Percentiles rank a stretch among this genome's conserved stretches.
Conservation (phyloP, 2,329 filamentous ascomycete species). For the Fusarium sterilihyphosum region DNA sequence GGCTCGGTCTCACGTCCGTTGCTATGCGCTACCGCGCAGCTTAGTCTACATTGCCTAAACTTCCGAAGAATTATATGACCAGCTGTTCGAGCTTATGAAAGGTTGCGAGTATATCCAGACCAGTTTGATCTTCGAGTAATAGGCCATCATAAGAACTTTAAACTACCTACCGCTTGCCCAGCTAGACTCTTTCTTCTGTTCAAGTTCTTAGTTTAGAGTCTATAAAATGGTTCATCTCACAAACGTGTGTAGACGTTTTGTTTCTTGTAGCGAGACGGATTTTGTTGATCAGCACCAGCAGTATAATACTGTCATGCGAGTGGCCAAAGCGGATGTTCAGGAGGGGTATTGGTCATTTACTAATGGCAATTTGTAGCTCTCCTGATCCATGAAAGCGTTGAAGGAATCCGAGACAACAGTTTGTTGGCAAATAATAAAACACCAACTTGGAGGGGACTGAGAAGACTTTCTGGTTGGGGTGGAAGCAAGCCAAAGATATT, state of each 20-base stretch:
- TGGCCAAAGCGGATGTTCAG: not conserved
- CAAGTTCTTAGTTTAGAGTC: too few species aligned
- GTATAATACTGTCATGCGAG: not conserved
- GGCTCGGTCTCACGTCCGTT: not conserved
- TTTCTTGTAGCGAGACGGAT: too few species aligned
- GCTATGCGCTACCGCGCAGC: too few species aligned
- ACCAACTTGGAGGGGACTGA: not conserved
- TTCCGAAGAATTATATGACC: not conserved
- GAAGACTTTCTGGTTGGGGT: not conserved
- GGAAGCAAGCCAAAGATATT: not conserved
- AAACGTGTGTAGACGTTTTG: too few species aligned
- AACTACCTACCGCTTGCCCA: too few species aligned
- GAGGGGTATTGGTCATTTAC: not conserved
- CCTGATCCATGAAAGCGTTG: rapidly evolving
- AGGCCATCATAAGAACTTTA: not conserved
- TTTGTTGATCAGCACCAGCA: not conserved
- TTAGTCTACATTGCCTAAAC: not conserved
- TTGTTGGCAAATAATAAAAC: not conserved
- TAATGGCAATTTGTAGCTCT: not conserved
- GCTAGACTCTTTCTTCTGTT: not conserved
- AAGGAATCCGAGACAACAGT: rapidly evolving
- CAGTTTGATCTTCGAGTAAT: not conserved
- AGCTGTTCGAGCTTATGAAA: rapidly evolving
- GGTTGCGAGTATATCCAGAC: not conserved
- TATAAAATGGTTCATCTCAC: too few species aligned